Percentiles rank a stretch among this genome's conserved stretches.
Evolutionary conservation across 331 rosid species (phyloP).

Genomic region (Rhamnella rubrinervis): DNA sequence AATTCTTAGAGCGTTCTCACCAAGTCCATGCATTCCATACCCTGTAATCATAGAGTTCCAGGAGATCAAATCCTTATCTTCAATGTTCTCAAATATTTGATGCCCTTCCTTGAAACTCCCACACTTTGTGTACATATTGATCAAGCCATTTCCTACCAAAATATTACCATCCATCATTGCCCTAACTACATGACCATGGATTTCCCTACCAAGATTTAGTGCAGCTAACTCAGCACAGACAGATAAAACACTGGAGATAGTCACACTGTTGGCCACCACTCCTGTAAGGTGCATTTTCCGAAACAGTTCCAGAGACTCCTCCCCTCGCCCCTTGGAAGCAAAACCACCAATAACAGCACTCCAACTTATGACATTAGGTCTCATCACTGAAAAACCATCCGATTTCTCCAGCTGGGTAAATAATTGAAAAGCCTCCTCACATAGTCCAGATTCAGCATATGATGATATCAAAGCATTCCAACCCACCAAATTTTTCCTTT

Average conservation of each 20-base stretch:
- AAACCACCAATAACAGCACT: conserved; percentile 68
- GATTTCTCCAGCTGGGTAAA: conserved; percentile 50
- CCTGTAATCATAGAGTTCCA: conserved; percentile 86
- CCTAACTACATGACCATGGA: conserved; percentile 61
- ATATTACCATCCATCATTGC: conserved; percentile 51
- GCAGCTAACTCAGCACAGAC: conserved; percentile 70
- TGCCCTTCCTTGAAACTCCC: conserved; percentile 64
- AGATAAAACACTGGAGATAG: conserved; percentile 64
- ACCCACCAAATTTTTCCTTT: conserved; percentile 53
- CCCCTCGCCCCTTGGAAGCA: conserved; percentile 51
- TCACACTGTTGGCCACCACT: conserved; percentile 59
- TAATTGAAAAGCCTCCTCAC: conserved; percentile 60
- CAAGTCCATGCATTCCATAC: conserved; percentile 82
- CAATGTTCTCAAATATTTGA: conserved; percentile 47
- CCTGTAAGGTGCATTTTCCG: conserved; percentile 65
- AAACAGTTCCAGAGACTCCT: conserved; percentile 64
- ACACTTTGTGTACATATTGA: conserved; percentile 78
- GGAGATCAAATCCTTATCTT: conserved; percentile 58
- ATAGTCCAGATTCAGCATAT: conserved; percentile 68
- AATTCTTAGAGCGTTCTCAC: conserved; percentile 56
- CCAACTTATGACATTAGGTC: conserved; percentile 84
- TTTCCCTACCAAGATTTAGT: conserved; percentile 66
- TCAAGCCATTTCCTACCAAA: conserved; percentile 73
- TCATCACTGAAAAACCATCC: conserved; percentile 30
- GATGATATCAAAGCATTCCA: conserved; percentile 87